A percentile compares a stretch with the other conserved stretches of the same genome.
Evolutionary conservation across 2,329 filamentous ascomycete species (phyloP).

Genomic region (Epichloe typhina): DNA sequence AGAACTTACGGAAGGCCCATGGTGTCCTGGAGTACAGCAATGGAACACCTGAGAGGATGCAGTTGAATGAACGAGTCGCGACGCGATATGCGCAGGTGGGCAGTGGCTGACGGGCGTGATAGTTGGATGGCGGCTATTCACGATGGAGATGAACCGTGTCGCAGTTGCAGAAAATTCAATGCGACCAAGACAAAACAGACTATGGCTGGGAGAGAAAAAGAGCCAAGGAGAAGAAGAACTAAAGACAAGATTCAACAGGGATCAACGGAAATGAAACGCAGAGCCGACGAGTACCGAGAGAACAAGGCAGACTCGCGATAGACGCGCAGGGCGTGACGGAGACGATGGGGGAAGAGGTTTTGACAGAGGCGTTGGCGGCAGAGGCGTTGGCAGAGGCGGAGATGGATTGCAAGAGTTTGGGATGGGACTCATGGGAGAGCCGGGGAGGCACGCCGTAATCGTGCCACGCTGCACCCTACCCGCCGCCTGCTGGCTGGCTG

Average conservation of each 20-base stretch:
- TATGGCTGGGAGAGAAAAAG: background rate
- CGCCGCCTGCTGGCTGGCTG: no score
- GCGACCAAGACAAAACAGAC: background rate
- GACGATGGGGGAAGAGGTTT: background rate
- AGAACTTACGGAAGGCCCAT: constrained; percentile 37
- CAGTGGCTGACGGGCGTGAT: background rate
- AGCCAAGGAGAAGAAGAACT: background rate
- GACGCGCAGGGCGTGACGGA: background rate
- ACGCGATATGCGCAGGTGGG: background rate
- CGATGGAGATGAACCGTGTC: background rate
- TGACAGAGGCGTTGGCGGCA: background rate
- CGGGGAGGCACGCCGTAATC: background rate
- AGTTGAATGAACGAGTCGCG: background rate
- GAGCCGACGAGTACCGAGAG: background rate
- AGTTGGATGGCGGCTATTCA: background rate
- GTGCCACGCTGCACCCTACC: no score
- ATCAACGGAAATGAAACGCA: background rate
- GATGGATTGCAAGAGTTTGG: background rate
- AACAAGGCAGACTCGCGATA: background rate
- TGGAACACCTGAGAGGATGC: background rate
- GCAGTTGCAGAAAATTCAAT: background rate
- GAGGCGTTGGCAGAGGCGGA: background rate
- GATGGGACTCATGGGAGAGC: background rate
- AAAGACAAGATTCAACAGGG: background rate
- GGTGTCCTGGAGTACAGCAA: constrained; percentile 3